Conservation (phyloP, 2,329 filamentous ascomycete genomes). For the Pseudophaeomoniella oleicola region DNA sequence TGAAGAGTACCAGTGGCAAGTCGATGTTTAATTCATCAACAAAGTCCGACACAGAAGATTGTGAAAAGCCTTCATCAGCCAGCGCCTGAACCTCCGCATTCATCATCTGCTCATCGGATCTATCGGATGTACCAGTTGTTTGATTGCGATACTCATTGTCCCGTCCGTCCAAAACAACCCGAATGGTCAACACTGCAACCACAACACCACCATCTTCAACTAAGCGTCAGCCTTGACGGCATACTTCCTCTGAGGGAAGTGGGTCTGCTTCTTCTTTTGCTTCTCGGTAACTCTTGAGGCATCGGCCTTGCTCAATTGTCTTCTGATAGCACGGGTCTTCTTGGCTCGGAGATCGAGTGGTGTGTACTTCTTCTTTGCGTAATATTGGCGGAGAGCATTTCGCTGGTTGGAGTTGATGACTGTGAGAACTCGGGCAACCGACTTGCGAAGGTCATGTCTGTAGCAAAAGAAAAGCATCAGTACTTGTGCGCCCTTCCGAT, state of each 20-base stretch:
- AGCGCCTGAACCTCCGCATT: too few relatives aligned
- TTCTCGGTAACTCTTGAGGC: slow-evolving; percentile 72
- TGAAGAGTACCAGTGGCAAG: too few relatives aligned
- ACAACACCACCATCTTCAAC: not conserved
- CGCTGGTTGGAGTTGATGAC: slow-evolving; percentile 99
- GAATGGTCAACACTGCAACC: too few relatives aligned
- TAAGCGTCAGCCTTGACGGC: slow-evolving; percentile 66
- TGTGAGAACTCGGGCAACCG: slow-evolving; percentile 95
- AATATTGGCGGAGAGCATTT: slow-evolving; percentile 94
- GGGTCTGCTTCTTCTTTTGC: slow-evolving; percentile 86
- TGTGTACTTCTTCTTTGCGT: slow-evolving; percentile 99
- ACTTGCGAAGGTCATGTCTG: slow-evolving; percentile 98
- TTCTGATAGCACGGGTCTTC: slow-evolving; percentile 95
- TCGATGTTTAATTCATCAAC: too few relatives aligned
- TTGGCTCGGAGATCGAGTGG: slow-evolving; percentile 97
- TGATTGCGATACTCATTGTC: too few relatives aligned
- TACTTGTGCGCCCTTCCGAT: slow-evolving; percentile 1
- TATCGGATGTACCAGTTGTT: too few relatives aligned
- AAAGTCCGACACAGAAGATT: too few relatives aligned
- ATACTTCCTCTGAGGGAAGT: slow-evolving; percentile 98
- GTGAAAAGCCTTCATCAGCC: too few relatives aligned
- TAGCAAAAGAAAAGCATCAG: slow-evolving; percentile 11
- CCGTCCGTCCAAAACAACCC: too few relatives aligned
- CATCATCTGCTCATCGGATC: too few relatives aligned
- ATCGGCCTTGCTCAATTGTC: slow-evolving; percentile 87